A percentile compares a stretch with the other conserved stretches of the same genome.
These are phyloP conservation scores for Fomitopsis serialis DNA, from an alignment of 768 basidiomycete species.

Conservation along the genomic window DNA sequence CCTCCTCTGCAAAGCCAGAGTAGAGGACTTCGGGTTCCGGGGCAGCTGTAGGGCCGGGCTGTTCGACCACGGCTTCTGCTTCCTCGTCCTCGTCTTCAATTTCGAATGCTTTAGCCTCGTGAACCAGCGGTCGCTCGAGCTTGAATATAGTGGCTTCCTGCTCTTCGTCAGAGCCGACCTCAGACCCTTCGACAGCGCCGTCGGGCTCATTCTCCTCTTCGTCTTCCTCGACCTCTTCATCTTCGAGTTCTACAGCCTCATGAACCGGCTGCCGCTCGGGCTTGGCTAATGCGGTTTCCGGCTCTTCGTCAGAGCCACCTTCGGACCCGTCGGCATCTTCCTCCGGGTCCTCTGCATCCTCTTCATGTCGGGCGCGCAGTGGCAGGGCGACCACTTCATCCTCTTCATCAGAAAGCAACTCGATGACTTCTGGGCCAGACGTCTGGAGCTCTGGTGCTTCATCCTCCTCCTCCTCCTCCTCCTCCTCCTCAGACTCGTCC, in stretches of 20 bases:
- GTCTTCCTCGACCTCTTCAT: not conserved
- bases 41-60: not conserved
- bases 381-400: not conserved
- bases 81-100: no score
- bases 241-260: not conserved
- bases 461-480: conserved; percentile 28
- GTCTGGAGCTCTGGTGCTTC: not conserved
- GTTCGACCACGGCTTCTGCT: not conserved
- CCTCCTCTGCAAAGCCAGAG: not conserved
- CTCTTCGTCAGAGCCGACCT: no score
- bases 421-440: conserved; percentile 17
- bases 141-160: no score
- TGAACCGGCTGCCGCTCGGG: no score
- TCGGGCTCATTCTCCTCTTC: conserved; percentile 2
- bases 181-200: no score
- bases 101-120: no score
- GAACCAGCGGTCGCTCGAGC: no score
- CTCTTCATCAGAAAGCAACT: conserved; percentile 16
- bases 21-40: not conserved
- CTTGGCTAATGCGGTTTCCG: not conserved
- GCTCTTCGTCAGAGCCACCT: not conserved
- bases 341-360: not conserved
- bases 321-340: not conserved
- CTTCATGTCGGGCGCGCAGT: not conserved
- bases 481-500: conserved; percentile 16